Base-by-base conservation (phyloP, 257 asterid species). In the Salvia hispanica region DNA sequence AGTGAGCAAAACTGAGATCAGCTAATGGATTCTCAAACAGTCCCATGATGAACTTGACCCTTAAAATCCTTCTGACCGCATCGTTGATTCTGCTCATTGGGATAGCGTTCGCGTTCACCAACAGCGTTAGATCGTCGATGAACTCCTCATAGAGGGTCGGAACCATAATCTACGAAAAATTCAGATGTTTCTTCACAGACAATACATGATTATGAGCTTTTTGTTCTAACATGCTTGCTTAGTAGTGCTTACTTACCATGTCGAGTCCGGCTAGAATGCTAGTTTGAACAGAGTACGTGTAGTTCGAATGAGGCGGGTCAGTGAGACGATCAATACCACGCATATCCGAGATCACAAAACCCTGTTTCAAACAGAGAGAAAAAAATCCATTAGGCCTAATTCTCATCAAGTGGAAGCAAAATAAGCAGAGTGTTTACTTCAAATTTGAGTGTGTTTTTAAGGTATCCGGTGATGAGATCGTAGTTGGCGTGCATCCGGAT, bases 311-410 rank as follows among this genome's bases (percentile, higher is more conserved):
- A 50, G 85, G 57, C 0, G 92, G 87, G 2, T 77, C 54, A 1
- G 92, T 89, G n/a, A 89, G 78, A 59, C 77, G 76, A 64, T 89
- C 96, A 12, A 89, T 81, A 3, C 90, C 96, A 59, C 79, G 56
- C 86, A 84, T 84, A 76, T 87, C 90, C 36, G 96, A 89, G 37
- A 89, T 83, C 46, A 84, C 92, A 62, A 89, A 89, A 11, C 95
- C 95, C 96, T 89, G 85, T 10, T n/a, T 6, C 5, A 31, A 18
- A 54, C 33, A 59, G 64, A 64, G 5, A 47, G n/a, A 28, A 4
- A 55, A 55, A 12, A 1, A 48, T 62, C 3, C 1, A 43, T 71
- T 62, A 55, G 55, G 64, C 40, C 56, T 46, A 61, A 28, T 10
- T 33, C 28, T 21, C 53, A 9, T 39, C 39, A 44, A 47, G 2